A percentile compares a stretch with the other conserved stretches of the same genome.
Evolutionary conservation across 192 early-diverging fungal species (phyloP).

Genomic region (Coemansia sp.): DNA sequence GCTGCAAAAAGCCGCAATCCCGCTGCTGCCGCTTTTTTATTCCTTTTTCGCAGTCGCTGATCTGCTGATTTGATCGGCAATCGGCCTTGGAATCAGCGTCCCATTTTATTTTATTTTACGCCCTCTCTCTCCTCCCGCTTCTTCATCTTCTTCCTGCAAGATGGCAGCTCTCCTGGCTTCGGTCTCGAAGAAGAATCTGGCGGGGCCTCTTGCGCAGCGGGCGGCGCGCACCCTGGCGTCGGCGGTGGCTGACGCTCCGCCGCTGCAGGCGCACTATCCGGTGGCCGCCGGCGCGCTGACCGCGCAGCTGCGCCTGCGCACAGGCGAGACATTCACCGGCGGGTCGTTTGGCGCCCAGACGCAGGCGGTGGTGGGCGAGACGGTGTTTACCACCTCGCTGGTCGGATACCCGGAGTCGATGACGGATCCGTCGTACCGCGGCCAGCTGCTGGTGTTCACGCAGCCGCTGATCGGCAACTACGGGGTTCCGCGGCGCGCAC

Average conservation of each 20-base stretch:
- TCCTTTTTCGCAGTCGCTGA: no score
- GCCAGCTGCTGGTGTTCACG: constrained; percentile 96
- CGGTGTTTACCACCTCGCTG: constrained; percentile 92
- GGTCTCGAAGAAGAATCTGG: no score
- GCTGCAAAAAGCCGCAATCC: no score
- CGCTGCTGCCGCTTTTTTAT: no score
- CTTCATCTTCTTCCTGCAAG: no score
- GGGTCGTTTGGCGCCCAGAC: constrained; percentile 89
- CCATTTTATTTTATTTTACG: no score
- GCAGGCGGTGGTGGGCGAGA: constrained; percentile 78
- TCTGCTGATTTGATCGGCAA: no score
- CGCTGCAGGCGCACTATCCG: constrained; percentile 47
- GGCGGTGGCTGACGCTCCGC: constrained; percentile 16
- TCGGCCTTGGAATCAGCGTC: no score
- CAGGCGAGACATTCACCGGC: constrained; percentile 81
- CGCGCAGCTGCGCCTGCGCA: constrained; percentile 70
- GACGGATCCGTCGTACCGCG: constrained; percentile 96
- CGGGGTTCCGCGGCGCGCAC: constrained; percentile 76
- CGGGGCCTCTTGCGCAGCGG: neutral
- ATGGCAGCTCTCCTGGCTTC: neutral
- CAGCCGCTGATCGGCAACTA: constrained; percentile 97
- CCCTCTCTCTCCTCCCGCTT: no score
- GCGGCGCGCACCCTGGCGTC: constrained; percentile 51
- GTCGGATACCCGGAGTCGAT: constrained; percentile 97
- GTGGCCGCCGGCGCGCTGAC: constrained; percentile 61